Conservation (phyloP, 495 filamentous ascomycete genomes). For the Oidiodendron maius region DNA sequence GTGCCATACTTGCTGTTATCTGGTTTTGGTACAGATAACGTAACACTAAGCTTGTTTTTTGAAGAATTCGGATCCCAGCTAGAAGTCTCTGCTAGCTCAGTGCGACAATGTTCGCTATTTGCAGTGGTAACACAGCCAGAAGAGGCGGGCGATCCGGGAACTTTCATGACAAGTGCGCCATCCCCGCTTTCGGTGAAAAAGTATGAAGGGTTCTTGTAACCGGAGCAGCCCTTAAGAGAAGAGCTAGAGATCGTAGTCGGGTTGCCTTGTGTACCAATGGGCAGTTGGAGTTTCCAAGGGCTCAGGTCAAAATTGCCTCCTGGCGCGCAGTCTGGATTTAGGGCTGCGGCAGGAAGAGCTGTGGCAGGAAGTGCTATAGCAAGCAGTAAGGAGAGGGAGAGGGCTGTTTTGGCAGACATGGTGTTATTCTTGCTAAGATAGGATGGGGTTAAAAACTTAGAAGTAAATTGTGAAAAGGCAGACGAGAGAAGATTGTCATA, state of each 20-base stretch:
- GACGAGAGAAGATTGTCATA: too few relatives aligned
- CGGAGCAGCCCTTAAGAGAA: constrained; percentile 26
- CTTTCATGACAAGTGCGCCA: constrained; percentile 24
- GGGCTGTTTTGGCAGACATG: background rate
- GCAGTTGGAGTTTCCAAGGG: constrained; percentile 31
- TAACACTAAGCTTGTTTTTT: constrained; percentile 27
- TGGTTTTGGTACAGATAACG: constrained; percentile 19
- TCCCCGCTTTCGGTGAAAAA: constrained; percentile 30
- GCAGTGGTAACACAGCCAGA: constrained; percentile 32
- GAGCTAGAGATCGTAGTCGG: constrained; percentile 22
- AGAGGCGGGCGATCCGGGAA: constrained; percentile 12
- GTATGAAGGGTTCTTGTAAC: constrained; percentile 15
- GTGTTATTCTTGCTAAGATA: too few relatives aligned
- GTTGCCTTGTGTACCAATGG: constrained; percentile 25
- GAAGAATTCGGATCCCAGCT: constrained; percentile 27
- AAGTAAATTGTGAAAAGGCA: too few relatives aligned
- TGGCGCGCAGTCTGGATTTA: background rate
- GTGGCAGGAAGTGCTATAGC: background rate
- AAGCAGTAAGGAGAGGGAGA: background rate
- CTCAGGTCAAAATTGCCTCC: constrained; percentile 21
- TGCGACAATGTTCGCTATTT: constrained; percentile 37
- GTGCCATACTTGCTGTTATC: constrained; percentile 29
- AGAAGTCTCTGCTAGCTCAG: constrained; percentile 32
- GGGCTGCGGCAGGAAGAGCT: background rate
- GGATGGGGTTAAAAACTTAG: too few relatives aligned